A percentile compares a stretch with the other conserved stretches of the same genome.
Evolutionary conservation across 1,284 basidiomycete genomes (phyloP).

Genomic region (Cryptococcus sp.): DNA sequence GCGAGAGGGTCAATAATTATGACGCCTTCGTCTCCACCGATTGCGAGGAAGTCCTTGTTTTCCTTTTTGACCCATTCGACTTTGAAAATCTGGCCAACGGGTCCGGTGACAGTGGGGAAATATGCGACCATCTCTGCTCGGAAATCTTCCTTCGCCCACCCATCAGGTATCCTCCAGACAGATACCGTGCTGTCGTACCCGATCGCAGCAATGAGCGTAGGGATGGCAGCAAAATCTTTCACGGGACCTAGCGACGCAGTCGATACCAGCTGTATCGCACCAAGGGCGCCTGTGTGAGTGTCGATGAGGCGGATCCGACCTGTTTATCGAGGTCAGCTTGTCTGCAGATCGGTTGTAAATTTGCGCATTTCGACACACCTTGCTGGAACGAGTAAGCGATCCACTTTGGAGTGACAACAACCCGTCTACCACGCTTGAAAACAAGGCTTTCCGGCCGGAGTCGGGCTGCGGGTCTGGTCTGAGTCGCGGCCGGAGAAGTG

Average conservation of each 20-base stretch:
- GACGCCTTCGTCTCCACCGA: slow-evolving; percentile 42
- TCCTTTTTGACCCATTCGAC: slow-evolving; percentile 42
- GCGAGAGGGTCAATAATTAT: slow-evolving; percentile 29
- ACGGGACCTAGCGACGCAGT: slow-evolving; percentile 24
- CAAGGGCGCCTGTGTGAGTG: slow-evolving; percentile 33
- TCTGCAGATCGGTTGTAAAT: not conserved
- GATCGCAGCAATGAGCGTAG: slow-evolving; percentile 34
- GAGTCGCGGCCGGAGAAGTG: slow-evolving; percentile 22
- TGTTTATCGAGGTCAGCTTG: slow-evolving; percentile 11
- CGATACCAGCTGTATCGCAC: slow-evolving; percentile 31
- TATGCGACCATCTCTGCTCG: slow-evolving; percentile 10
- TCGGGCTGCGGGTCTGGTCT: slow-evolving; percentile 36
- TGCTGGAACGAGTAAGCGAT: slow-evolving; percentile 41
- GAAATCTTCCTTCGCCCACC: slow-evolving; percentile 39
- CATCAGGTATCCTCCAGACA: slow-evolving; percentile 33
- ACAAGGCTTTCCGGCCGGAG: slow-evolving; percentile 30
- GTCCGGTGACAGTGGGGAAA: not conserved
- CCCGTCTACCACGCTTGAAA: slow-evolving; percentile 32
- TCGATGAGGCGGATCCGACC: slow-evolving; percentile 45
- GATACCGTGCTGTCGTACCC: slow-evolving; percentile 30
- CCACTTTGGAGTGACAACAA: slow-evolving; percentile 39
- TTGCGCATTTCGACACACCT: slow-evolving; percentile 19
- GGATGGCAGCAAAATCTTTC: slow-evolving; percentile 37
- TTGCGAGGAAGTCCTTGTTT: slow-evolving; percentile 30
- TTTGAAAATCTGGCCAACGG: slow-evolving; percentile 27